Evolutionary conservation across 441 rosid genomes (phyloP).

Genomic region (Bocquillonia castaneifolia): DNA sequence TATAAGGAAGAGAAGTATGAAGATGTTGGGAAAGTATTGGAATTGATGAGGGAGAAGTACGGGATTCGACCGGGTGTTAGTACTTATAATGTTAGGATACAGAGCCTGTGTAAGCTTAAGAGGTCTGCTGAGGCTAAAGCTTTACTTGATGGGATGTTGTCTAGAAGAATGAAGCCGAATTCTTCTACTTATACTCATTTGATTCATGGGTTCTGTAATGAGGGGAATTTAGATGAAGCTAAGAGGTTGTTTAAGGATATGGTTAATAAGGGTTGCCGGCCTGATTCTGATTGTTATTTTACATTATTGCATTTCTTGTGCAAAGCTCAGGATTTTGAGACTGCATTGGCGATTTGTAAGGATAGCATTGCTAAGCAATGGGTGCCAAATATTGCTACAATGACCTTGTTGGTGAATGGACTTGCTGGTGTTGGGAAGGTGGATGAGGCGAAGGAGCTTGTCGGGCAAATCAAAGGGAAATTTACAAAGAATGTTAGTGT

Average conservation of each 20-base stretch:
- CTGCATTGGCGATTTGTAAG: constrained; percentile 47
- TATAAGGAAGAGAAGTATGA: constrained; percentile 63
- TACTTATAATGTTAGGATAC: constrained; percentile 57
- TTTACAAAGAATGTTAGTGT: constrained; percentile 39
- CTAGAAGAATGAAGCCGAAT: constrained; percentile 47
- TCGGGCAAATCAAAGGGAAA: constrained; percentile 47
- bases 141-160: constrained; percentile 53
- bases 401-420: constrained; percentile 68
- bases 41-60: constrained; percentile 52
- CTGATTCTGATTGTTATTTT: constrained; percentile 52
- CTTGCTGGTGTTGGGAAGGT: constrained; percentile 47
- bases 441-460: constrained; percentile 54
- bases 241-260: constrained; percentile 54
- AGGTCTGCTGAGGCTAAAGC: constrained; percentile 53
- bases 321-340: constrained; percentile 53
- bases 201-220: constrained; percentile 71
- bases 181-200: constrained; percentile 44
- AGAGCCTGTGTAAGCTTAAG: constrained; percentile 55
- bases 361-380: constrained; percentile 63
- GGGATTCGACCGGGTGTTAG: constrained; percentile 34
- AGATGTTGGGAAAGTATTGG: constrained; percentile 59
- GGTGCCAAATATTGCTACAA: constrained; percentile 56
- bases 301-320: constrained; percentile 51
- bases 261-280: constrained; percentile 42
- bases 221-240: constrained; percentile 58